Percentiles rank a stretch among this genome's conserved stretches.
Evolutionary conservation across 345 rosid species (phyloP).

Genomic region (Pseudoturritis turrita): DNA sequence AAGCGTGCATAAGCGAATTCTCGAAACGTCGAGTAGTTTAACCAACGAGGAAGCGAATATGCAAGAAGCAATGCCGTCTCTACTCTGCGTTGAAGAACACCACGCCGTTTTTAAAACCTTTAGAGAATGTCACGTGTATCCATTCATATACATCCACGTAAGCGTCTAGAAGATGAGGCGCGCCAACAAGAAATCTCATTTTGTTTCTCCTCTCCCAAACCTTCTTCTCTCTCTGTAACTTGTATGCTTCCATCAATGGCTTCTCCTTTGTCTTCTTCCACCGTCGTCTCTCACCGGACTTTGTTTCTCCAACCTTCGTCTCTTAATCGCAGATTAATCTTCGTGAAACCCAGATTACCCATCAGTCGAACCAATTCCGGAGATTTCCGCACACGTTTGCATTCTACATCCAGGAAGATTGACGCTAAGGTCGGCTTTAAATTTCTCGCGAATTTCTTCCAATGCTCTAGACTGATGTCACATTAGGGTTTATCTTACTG

Average conservation of each 20-base stretch:
- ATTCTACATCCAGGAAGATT: slow-evolving; percentile 32
- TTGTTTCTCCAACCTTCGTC: slow-evolving; percentile 18
- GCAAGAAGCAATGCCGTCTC: neutral
- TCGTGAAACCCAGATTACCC: slow-evolving; percentile 34
- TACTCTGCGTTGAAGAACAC: neutral
- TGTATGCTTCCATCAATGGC: slow-evolving; percentile 47
- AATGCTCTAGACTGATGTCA: neutral
- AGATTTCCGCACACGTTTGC: slow-evolving; percentile 22
- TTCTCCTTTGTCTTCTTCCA: slow-evolving; percentile 45
- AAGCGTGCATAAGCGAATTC: neutral
- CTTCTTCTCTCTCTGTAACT: slow-evolving; percentile 16
- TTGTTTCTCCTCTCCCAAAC: slow-evolving; percentile 11
- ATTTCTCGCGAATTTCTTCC: neutral
- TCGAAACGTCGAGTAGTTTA: neutral
- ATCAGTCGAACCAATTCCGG: slow-evolving; percentile 9
- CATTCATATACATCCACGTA: neutral
- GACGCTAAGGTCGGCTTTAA: slow-evolving; percentile 31
- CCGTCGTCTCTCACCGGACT: slow-evolving; percentile 30
- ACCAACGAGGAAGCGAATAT: no score
- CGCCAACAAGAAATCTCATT: slow-evolving; percentile 36
- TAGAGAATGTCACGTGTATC: neutral
- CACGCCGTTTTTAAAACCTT: neutral
- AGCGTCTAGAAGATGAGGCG: slow-evolving; percentile 43
- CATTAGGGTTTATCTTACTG: neutral
- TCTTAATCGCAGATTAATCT: slow-evolving; percentile 21